Evolutionary conservation across 352 stramenopile species (phyloP), one percentile per base, ranked within the genome.

Genomic region (Pythium monospermum): DNA sequence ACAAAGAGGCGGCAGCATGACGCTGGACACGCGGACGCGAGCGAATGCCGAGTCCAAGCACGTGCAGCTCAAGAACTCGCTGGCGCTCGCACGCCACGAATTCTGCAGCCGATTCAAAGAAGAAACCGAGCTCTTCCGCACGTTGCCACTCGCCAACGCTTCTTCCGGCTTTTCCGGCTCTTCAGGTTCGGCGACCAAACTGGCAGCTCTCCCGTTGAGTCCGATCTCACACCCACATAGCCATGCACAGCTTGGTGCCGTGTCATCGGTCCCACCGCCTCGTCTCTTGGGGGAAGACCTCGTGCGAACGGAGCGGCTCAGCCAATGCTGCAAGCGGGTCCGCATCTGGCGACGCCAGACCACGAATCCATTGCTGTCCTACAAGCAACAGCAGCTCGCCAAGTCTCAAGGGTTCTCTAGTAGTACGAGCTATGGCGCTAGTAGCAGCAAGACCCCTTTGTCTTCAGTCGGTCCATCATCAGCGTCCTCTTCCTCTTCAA

Each of bases 321-420:
- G 52, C 6, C 74, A 89, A 45, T 88, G 78, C 61, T 90, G 76
- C 61, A 87, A 87, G 44, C 81, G 81, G 8, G 81, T 92, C 19
- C 74, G 76, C 12, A 58, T 87, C 16, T 92, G 81, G 81, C 51
- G 69, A 21, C 63, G 70, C 11, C 69, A 85, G 30, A 66, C 76
- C 32, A 66, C 68, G 0, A 92, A 92, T 37, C 81, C 81, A 21
- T 48, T 92, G 22, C 46, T 87, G 41, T 61, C 73, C 30, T 87
- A 81, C 68, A 83, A 76, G 47, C 54, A 72, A 26, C 70, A 81
- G 27, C 64, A 80, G 15, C 53, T 69, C 31, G 36, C 45, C 12
- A 46, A 35, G n/a, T 15, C 35, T 18, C 6, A 15, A 7, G 25
- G 30, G 8, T 8, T 35, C 30, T 13, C 7, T 35, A n/a, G n/a